Base-by-base conservation (phyloP, 2,329 filamentous ascomycete species). In the Hymenotorrendiella dingleyae region DNA sequence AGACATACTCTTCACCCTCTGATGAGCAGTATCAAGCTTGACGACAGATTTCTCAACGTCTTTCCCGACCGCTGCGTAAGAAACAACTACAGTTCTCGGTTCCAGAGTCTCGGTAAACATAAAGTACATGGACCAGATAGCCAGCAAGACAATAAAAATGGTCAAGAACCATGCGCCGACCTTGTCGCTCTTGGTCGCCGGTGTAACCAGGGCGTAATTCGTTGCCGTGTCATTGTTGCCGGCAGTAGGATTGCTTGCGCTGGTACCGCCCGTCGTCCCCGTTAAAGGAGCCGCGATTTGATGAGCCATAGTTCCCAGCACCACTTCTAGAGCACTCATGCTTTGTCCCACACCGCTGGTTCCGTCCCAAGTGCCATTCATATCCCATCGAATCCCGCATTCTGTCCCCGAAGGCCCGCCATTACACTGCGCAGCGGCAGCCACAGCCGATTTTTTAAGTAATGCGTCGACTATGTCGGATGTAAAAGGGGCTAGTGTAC, bases 301-400 rank as follows among this genome's bases (percentile, higher is more conserved):
- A 3, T 10, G 26, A 9, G 19, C 28, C 21, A 10, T 19, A 4
- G 16, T 28, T 17, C 72, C 70, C 21, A 85, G 70, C 6, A 83
- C 72, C 8, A 83, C 69, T 55, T 85, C 80, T 60, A 86, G 66
- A 3, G 77, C 80, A 1, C 76, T 70, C 82, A 86, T 86, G 62
- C 85, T 80, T 60, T 85, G 80, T 4, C 82, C 82, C 4, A 84
- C 73, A 6, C 81, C 82, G 6, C 68, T 72, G 2, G 67, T 68
- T 19, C 76, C 76, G 56, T 84, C 79, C 64, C 73, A 84, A 7
- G 63, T 64, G 0, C 64, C 68, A 27, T 64, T 67, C 40, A 72
- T 67, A 38, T 71, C 72, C 78, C 80, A 84, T 47, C 72, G 73
- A 36, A 79, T 59, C 4, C 79, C 76, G 53, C 78, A 83, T 69